Evolutionary conservation across 768 basidiomycete genomes (phyloP).

Genomic region (Pholiota molesta): DNA sequence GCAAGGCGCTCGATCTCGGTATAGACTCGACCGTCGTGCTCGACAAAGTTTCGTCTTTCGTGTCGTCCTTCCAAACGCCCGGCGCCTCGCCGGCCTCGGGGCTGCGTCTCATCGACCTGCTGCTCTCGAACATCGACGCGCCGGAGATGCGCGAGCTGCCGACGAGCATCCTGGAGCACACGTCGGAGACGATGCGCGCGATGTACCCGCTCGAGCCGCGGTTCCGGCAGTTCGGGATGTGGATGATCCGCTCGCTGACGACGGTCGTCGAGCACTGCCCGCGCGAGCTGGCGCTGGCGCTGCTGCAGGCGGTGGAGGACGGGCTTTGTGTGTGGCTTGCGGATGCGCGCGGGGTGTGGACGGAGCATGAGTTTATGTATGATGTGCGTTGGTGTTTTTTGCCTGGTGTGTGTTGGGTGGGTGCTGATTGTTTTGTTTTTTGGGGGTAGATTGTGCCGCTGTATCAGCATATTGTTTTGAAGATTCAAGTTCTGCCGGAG

Average conservation of each 20-base stretch:
- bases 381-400: slow-evolving; percentile 45
- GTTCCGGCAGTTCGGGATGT: slow-evolving; percentile 56
- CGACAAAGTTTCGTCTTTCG: slow-evolving; percentile 53
- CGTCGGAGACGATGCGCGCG: slow-evolving; percentile 58
- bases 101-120: slow-evolving; percentile 61
- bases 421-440: background rate
- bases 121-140: slow-evolving; percentile 58
- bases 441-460: slow-evolving; percentile 56
- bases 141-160: slow-evolving; percentile 57
- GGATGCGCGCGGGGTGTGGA: slow-evolving; percentile 56
- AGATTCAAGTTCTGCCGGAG: slow-evolving; percentile 49
- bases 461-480: slow-evolving; percentile 61
- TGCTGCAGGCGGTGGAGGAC: slow-evolving; percentile 55
- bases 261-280: slow-evolving; percentile 61
- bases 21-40: slow-evolving; percentile 55
- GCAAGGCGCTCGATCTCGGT: slow-evolving; percentile 64
- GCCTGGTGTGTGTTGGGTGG: no score
- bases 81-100: slow-evolving; percentile 35
- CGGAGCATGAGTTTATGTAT: slow-evolving; percentile 55
- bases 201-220: slow-evolving; percentile 68
- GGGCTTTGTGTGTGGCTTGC: slow-evolving; percentile 64
- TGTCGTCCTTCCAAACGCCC: slow-evolving; percentile 40
- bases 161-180: slow-evolving; percentile 54
- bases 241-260: slow-evolving; percentile 63
- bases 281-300: slow-evolving; percentile 39